Evolutionary conservation across 352 stramenopile species (phyloP), one percentile per base, ranked within the genome.

Genomic region (Globisporangium mamillatum): DNA sequence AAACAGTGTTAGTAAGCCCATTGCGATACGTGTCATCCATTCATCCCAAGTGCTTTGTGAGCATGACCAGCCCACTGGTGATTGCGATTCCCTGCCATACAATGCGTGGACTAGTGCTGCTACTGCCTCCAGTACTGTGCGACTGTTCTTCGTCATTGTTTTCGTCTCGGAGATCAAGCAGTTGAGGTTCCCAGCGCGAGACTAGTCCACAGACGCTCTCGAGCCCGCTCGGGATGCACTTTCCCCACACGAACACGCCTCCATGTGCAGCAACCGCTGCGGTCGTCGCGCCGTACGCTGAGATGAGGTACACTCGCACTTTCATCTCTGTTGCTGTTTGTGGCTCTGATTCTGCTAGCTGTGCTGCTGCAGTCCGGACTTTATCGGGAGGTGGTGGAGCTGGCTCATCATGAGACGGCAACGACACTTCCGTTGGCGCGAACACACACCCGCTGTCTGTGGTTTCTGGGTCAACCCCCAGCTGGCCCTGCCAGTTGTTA

Each of bases 401-500:
- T 38, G 54, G 27, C 18, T 41, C 54, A 12, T 54, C 29, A 24
- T 18, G 25, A 60, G n/a, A 24, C 22, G 64, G 56, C 10, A 71
- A 25, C 4, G 25, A 3, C 12, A 73, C 32, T 2, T 32, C 24
- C 1, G 24, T 54, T 3, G 67, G 64, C 24, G 57, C 48, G 25
- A 48, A 59, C 10, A 71, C 46, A 1, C 56, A 71, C 1, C 68
- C 63, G 18, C 29, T 48, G 18, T 61, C 22, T 24, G 16, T n/a
- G 1, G 66, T 66, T 4, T 63, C 56, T 4, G 75, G 73, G 4
- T 88, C 70, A n/a, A 91, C 63, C 0, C 82, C 88, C 6, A 96
- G 77, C 58, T 96, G 86, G 0, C 86, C 88, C 8, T 87, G 68
- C 74, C 86, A 90, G 53, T 91, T 86, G 67, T 86, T 87, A 0